A percentile compares a stretch with the other conserved stretches of the same genome.
phyloP scores from a whole-genome alignment of 2,329 filamentous ascomycete genomes.

The Torrubiellomyces zombiae region DNA sequence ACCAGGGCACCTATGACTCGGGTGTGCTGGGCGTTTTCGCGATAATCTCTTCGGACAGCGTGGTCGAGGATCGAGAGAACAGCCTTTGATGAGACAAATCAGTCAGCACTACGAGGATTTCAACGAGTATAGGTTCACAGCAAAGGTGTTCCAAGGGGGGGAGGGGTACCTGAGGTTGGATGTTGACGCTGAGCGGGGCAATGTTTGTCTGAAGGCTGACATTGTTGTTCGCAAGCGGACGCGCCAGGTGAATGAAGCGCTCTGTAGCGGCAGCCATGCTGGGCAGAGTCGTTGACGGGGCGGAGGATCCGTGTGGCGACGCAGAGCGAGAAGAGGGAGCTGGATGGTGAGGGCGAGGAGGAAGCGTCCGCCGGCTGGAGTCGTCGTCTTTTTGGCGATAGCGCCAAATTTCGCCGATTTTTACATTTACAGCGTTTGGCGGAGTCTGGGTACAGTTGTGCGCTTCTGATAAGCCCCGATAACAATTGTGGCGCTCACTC shows the following conservation, averaged over 20 bases:
- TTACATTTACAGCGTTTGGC: slow-evolving; percentile 24
- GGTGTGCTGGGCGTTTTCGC: slow-evolving; percentile 59
- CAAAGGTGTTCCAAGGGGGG: slow-evolving; percentile 4
- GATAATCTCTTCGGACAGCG: slow-evolving; percentile 68
- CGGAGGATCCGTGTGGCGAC: too few species aligned
- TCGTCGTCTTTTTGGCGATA: slow-evolving; percentile 16
- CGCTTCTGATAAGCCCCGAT: slow-evolving; percentile 33
- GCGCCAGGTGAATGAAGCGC: slow-evolving; percentile 85
- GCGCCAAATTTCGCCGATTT: slow-evolving; percentile 24
- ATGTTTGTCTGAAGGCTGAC: slow-evolving; percentile 71
- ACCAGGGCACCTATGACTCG: slow-evolving; percentile 94
- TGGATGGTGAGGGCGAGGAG: slow-evolving; percentile 5
- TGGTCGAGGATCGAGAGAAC: slow-evolving; percentile 78
- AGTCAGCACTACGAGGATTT: slow-evolving; percentile 1
- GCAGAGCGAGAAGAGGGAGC: slow-evolving; percentile 7
- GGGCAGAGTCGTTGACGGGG: slow-evolving; percentile 20
- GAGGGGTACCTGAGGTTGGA: slow-evolving; percentile 75
- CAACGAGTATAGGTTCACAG: not conserved
- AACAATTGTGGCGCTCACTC: slow-evolving; percentile 16
- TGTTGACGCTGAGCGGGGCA: slow-evolving; percentile 80
- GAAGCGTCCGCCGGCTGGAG: slow-evolving; percentile 1
- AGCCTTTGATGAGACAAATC: slow-evolving; percentile 26
- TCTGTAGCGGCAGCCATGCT: slow-evolving; percentile 69
- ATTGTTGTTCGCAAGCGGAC: slow-evolving; percentile 71
- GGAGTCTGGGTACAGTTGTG: slow-evolving; percentile 30